Base-by-base conservation (phyloP, 1,284 basidiomycete genomes). In the Ganoderma resinaceum region DNA sequence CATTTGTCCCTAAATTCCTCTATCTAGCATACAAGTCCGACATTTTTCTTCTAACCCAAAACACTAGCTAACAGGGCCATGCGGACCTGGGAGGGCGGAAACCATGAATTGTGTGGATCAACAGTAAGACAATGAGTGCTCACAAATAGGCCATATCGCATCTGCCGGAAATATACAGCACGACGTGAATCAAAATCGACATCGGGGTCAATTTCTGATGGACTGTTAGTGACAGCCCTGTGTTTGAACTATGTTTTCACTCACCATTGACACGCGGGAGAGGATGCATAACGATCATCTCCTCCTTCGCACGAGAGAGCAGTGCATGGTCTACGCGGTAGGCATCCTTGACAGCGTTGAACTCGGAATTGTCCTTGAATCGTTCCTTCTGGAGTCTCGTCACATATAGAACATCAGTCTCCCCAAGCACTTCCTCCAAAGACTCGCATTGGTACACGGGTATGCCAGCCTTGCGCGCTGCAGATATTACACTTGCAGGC, bases 211-310 rank as follows among this genome's bases (percentile, higher is more conserved):
- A 99, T 97, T 92, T 99, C 96, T 91, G 76, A 18, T n/a, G 37
- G 3, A 14, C n/a, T 20, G 16, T 60, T 4, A 60, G 37, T 26
- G 37, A 60, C 3, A 12, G 23, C 12, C 23, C 12, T 26, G 6
- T 26, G 23, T 14, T 14, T 52, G 46, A 23, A 49, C 46, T 14
- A 8, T 12, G 23, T 52, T 23, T 37, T 60, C 38, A 26, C 58
- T 73, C 71, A 91, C 93, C 95, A 77, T 97, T 97, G 61, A 96
- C 89, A 76, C 98, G 84, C 23, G 98, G 98, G 58, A 99, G 84
- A 20, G 98, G 98, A 82, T 99, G 98, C 94, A 99, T 96, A 72
- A 99, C 96, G 72, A 99, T 98, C 88, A 97, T 96, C 66, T 95
- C 94, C 74, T 96, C 92, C 85, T 99, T 99, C 35, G 96, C 97